These are phyloP conservation scores for Solanum chacoense DNA, from an alignment of 305 asterid genomes.

Conservation along the genomic window DNA sequence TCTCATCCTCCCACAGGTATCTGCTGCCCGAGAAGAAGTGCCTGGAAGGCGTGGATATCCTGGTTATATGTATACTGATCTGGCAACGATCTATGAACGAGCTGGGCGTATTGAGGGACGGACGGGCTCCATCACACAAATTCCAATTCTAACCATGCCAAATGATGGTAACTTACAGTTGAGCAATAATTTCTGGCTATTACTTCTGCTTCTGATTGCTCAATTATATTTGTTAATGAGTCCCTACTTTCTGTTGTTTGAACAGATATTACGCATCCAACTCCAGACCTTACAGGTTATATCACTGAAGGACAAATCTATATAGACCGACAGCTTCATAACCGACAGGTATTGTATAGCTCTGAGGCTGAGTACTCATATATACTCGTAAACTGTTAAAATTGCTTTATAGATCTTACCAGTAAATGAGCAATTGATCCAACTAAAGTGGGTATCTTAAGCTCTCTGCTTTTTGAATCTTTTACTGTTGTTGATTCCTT, in stretches of 20 bases:
- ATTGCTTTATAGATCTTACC: not conserved
- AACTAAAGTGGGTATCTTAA: not conserved
- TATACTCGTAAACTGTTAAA: not conserved
- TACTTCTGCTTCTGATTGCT: not conserved
- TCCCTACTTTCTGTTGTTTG: constrained; percentile 17
- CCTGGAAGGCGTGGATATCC: constrained; percentile 47
- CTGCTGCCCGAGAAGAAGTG: constrained; percentile 21
- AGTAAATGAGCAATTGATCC: not conserved
- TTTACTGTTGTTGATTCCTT: not conserved
- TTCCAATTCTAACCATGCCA: constrained; percentile 19
- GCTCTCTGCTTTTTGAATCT: not conserved
- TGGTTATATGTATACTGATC: constrained; percentile 79
- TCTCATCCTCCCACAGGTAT: constrained; percentile 9
- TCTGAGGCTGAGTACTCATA: not conserved
- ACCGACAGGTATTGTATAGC: constrained; percentile 62
- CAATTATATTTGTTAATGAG: constrained; percentile 1
- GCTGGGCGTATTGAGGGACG: constrained; percentile 86
- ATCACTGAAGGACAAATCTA: constrained; percentile 98
- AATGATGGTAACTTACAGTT: constrained; percentile 10
- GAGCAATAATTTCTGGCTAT: not conserved
- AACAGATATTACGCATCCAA: constrained; percentile 96
- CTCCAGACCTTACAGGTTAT: constrained; percentile 98
- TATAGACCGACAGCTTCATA: constrained; percentile 89
- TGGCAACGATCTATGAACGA: constrained; percentile 72
- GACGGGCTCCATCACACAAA: constrained; percentile 48